Conservation (phyloP, 75 land plant species). For the Larix kaempferi region DNA sequence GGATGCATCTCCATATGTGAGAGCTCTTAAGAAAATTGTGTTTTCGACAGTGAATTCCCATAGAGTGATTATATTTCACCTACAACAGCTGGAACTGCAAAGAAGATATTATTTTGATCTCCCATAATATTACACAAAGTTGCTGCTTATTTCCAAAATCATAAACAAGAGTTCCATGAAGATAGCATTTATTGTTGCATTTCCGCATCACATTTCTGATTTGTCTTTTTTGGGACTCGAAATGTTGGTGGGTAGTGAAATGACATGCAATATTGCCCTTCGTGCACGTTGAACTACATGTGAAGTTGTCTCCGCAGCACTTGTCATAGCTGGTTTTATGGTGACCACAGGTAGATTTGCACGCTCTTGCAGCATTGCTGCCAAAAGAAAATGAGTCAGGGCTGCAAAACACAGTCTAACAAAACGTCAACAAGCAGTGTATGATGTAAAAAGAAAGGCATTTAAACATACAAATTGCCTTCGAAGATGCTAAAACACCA, state of each 20-base stretch:
- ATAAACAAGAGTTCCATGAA: neutral
- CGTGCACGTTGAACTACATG: conserved; percentile 61
- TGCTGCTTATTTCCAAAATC: neutral
- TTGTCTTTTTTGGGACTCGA: neutral
- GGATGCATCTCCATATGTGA: neutral
- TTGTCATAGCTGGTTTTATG: conserved; percentile 61
- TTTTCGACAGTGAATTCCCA: neutral
- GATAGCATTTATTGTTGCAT: neutral
- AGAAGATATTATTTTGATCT: too few relatives aligned
- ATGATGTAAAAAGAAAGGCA: neutral
- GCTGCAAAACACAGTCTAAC: neutral
- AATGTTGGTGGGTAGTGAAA: conserved; percentile 16
- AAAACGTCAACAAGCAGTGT: neutral
- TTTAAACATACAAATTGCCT: conserved; percentile 52
- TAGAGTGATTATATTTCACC: neutral
- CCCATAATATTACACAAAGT: neutral
- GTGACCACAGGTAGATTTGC: conserved; percentile 71
- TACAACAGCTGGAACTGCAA: too few relatives aligned
- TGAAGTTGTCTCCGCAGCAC: conserved; percentile 78
- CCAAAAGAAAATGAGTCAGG: neutral
- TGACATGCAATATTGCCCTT: conserved; percentile 42
- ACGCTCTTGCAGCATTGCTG: conserved; percentile 84
- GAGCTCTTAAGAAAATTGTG: neutral
- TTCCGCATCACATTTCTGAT: conserved; percentile 1
- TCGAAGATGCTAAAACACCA: conserved; percentile 60